Evolutionary conservation across 176 grass and related monocot species (phyloP).

Genomic region (Phyllostachys edulis): DNA sequence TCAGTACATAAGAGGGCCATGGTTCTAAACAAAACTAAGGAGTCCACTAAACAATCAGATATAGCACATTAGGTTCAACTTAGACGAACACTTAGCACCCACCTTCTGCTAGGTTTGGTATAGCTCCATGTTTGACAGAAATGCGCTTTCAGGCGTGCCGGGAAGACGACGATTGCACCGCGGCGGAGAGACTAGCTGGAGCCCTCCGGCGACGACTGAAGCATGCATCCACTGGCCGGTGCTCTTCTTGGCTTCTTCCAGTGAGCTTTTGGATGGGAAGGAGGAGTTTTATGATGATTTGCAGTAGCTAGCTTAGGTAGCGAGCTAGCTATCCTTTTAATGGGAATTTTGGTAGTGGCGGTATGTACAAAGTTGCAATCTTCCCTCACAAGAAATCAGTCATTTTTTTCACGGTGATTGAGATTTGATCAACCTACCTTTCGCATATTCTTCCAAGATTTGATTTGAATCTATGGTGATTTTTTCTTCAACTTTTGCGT

Average conservation of each 20-base stretch:
- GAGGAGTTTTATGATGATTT: neutral
- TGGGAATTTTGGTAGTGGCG: conserved; percentile 46
- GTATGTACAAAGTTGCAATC: conserved; percentile 38
- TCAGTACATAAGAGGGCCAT: neutral
- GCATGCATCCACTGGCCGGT: neutral
- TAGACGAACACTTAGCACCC: neutral
- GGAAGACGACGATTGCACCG: conserved; percentile 27
- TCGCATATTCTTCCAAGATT: conserved; percentile 31
- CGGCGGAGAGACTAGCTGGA: conserved; percentile 39
- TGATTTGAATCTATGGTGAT: conserved; percentile 15
- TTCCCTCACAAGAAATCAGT: conserved; percentile 24
- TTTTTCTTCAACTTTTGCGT: neutral
- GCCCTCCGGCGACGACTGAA: neutral
- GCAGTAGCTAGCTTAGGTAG: neutral
- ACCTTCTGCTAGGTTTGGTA: neutral
- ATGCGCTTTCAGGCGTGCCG: conserved; percentile 44
- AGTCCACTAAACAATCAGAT: neutral
- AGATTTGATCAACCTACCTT: conserved; percentile 8
- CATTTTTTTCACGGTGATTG: conserved; percentile 19
- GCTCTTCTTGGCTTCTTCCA: conserved; percentile 15
- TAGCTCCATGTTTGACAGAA: neutral
- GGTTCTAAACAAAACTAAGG: neutral
- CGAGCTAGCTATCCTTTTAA: neutral
- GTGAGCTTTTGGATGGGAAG: neutral
- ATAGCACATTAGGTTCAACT: neutral